Percentiles rank a stretch among this genome's conserved stretches.
Conservation (phyloP, 23 red algal genomes). For the Gracilaria vermiculophylla region DNA sequence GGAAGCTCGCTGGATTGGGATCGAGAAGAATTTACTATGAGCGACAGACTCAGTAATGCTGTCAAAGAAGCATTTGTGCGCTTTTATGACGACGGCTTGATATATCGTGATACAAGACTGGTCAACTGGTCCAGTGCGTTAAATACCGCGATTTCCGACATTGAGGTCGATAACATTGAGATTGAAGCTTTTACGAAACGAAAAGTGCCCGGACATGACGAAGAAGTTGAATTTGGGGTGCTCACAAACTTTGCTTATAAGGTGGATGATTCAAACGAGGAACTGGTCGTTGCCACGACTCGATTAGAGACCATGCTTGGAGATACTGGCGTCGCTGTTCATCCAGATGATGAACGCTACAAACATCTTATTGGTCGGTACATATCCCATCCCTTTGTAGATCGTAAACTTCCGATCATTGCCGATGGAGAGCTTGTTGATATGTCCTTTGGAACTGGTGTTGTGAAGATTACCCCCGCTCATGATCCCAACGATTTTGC, state of each 20-base stretch:
- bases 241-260: conserved; percentile 94
- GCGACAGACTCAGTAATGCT: conserved; percentile 73
- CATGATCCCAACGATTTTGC: conserved; percentile 99
- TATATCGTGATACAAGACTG: conserved; percentile 92
- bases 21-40: conserved; percentile 97
- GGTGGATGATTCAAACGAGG: conserved; percentile 41
- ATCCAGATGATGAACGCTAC: conserved; percentile 95
- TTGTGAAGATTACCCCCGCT: conserved; percentile 97
- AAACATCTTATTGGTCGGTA: conserved; percentile 76
- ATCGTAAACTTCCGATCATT: conserved; percentile 84
- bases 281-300: conserved; percentile 93
- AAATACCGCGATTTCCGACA: conserved; percentile 92
- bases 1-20: conserved; percentile 93
- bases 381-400: conserved; percentile 86
- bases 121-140: conserved; percentile 96
- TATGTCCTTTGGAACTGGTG: conserved; percentile 98
- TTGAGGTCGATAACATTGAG: conserved; percentile 97
- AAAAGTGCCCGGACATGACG: conserved; percentile 78
- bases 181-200: conserved; percentile 74
- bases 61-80: conserved; percentile 96
- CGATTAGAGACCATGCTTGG: conserved; percentile 99
- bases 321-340: conserved; percentile 96
- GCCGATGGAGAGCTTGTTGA: conserved; percentile 90
- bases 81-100: conserved; percentile 87
- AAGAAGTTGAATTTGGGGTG: conserved; percentile 92